Conservation (phyloP, 768 basidiomycete species). For the Russula brevipes region DNA sequence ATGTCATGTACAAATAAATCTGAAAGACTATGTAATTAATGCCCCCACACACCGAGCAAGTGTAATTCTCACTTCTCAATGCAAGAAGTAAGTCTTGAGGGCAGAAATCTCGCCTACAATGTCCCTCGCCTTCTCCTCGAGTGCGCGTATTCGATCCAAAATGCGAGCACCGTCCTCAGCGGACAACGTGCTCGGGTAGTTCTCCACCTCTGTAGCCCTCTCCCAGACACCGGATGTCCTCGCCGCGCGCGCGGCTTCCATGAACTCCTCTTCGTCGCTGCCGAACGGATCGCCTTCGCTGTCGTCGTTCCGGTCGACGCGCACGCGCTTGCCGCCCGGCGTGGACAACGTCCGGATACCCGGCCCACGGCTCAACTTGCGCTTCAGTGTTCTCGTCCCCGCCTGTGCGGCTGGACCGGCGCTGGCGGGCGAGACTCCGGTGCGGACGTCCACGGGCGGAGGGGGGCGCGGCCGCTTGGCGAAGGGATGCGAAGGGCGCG, state of each 20-base stretch:
- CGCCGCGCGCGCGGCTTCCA: constrained; percentile 21
- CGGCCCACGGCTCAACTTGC: constrained; percentile 18
- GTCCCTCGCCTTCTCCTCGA: constrained; percentile 22
- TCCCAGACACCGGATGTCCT: constrained; percentile 12
- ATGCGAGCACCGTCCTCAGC: constrained; percentile 17
- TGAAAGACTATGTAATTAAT: not conserved
- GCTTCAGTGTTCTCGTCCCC: constrained; percentile 14
- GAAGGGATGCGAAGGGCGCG: not conserved
- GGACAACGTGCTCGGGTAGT: constrained; percentile 8
- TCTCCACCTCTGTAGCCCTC: constrained; percentile 9
- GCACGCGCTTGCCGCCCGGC: constrained; percentile 11
- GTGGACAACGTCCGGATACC: constrained; percentile 1
- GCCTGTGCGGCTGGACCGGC: constrained; percentile 16
- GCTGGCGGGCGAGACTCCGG: not conserved
- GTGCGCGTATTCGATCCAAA: constrained; percentile 19
- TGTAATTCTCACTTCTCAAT: constrained; percentile 10
- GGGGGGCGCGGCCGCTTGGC: constrained; percentile 14
- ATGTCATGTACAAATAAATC: constrained; percentile 17
- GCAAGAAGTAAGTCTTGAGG: constrained; percentile 22
- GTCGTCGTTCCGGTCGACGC: constrained; percentile 17
- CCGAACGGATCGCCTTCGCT: constrained; percentile 22
- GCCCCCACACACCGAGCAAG: not conserved
- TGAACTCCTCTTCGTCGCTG: constrained; percentile 21
- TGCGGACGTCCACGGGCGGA: not conserved
- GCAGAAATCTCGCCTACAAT: constrained; percentile 23